Base-by-base conservation (phyloP, 208 protist genomes). In the Trypanosomatidae sp. region DNA sequence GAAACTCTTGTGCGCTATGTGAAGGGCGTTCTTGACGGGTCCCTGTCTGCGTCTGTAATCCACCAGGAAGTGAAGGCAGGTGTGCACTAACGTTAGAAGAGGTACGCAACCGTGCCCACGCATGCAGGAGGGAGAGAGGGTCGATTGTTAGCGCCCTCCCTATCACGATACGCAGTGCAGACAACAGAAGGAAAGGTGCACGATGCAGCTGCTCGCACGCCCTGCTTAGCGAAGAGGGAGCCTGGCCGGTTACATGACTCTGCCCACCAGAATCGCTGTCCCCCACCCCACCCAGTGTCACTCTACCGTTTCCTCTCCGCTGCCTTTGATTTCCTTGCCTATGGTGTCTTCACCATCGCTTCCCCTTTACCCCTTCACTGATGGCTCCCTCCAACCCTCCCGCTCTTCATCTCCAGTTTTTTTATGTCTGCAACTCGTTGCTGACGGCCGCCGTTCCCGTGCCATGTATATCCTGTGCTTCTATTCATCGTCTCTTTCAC, bases 1-100 rank as follows among this genome's bases (percentile, higher is more conserved):
- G 8, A 15, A 22, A 7, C 49, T 79, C 33, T n/a, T 79, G 8
- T 74, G 62, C 43, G n/a, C n/a, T 0, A 17, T 74, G 39, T 79
- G 50, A 62, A 25, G 60, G 25, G n/a, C 5, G 64, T 8, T 13
- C 8, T 8, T 33, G 6, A 19, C 4, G 64, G 25, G 44, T 9
- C 5, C 44, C 8, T 22, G 5, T 4, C 8, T 10, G 44, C 36
- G 44, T n/a, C 19, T 36, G n/a, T 52, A 25, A 41, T 3, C 7
- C 36, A 1, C 6, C 36, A 33, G 15, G 0, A 17, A 13, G 13
- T 13, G 53, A 59, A 33, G 53, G 0, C 53, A 15, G 25, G 53
- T 59, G 53, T 33, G 17, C 53, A 33, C 25, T 13, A 59, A 33
- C 10, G 2, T 59, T 17, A 33, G 25, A 33, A 33, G 8, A 33